Base-by-base conservation (phyloP, 768 basidiomycete species). In the Fibroporia radiculosa region DNA sequence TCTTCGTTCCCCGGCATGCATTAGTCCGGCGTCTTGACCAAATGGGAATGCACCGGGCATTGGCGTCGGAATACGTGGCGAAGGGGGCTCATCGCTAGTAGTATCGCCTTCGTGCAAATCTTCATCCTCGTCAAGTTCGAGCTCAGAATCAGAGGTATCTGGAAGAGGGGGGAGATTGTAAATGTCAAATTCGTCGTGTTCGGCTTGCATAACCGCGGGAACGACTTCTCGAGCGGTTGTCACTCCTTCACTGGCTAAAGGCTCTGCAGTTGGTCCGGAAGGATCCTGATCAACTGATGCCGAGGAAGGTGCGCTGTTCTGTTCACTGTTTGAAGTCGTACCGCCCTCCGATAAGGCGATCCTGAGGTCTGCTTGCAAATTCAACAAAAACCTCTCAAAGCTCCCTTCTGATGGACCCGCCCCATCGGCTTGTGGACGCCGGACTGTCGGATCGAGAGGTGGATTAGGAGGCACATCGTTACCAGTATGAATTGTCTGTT, bases 351-450 rank as follows among this genome's bases (percentile, higher is more conserved):
- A 74, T 48, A 91, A 60, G 7, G 82, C 80, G 5, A 68, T 62
- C 44, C 88, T 66, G 44, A 91, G 64, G 60, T 90, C 88, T 14
- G 72, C 65, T 61, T 90, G 89, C 42, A 90, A 56, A 62, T 90
- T 85, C 35, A 85, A 65, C 51, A 91, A 64, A 68, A 91, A 91
- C 23, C 84, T 73, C 56, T 90, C 87, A 54, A 91, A 91, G 55
- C 79, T 82, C 47, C 80, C 82, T 54, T 83, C 83, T 0, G 69
- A 63, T 6, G 75, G 72, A 11, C 62, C 49, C 0, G 58, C 41
- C 3, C 54, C 44, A 12, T 48, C 47, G n/a, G n/a, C n/a, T n/a
- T n/a, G n/a, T n/a, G n/a, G n/a, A n/a, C n/a, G n/a, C n/a, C n/a
- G n/a, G n/a, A n/a, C n/a, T 19, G 19, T 47, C 23, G 22, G 22